Conservation (phyloP, 192 early-diverging fungal species). For the Spinellus fusiger region DNA sequence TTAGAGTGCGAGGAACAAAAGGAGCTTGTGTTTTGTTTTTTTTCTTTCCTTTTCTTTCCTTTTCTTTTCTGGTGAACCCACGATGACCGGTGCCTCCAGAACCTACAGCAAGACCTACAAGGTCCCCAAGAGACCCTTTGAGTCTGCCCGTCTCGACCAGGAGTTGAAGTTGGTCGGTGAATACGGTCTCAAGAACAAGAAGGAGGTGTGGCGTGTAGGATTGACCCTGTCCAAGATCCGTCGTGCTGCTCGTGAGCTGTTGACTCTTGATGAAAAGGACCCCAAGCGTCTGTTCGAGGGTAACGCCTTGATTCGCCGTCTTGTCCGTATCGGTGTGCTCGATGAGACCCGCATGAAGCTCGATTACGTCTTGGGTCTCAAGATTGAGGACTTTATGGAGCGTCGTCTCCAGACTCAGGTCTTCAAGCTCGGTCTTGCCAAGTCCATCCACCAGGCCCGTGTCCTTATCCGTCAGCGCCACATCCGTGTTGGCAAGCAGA, state of each 20-base stretch:
- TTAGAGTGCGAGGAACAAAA: not conserved
- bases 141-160: conserved; percentile 92
- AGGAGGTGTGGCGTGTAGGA: conserved; percentile 97
- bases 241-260: conserved; percentile 99
- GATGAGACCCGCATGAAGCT: conserved; percentile 97
- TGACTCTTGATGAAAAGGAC: conserved; percentile 94
- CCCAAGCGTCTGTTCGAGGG: conserved; percentile 98
- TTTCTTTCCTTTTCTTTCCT: conserved; percentile 18
- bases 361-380: conserved; percentile 97
- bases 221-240: conserved; percentile 98
- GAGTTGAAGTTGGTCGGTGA: conserved; percentile 93
- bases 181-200: conserved; percentile 98
- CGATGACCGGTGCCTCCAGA: conserved; percentile 41
- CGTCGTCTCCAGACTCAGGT: conserved; percentile 98
- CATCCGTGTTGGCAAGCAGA: conserved; percentile 97
- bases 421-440: conserved; percentile 95
- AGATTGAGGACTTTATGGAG: conserved; percentile 99
- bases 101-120: conserved; percentile 79
- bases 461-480: conserved; percentile 97
- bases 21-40: conserved; percentile 2
- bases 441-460: conserved; percentile 98
- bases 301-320: conserved; percentile 97
- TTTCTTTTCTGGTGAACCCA: conserved; percentile 27
- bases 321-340: conserved; percentile 97
- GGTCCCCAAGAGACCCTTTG: conserved; percentile 95